Base-by-base conservation (phyloP, 305 asterid species). In the Striga hermonthica region DNA sequence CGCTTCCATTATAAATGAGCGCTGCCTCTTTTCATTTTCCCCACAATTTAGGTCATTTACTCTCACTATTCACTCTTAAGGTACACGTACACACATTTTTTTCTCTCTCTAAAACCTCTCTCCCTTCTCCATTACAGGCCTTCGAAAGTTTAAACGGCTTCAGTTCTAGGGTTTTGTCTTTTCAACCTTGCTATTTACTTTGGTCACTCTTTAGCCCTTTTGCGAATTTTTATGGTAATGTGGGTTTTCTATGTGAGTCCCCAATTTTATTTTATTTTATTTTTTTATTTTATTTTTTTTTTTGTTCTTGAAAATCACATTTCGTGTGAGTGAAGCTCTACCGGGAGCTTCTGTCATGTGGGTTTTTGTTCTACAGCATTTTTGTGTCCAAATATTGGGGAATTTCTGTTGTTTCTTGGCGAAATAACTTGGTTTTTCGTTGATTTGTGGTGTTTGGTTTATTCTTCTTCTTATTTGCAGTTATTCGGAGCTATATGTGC, bases 121-220 rank as follows among this genome's bases (percentile, higher is more conserved):
- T 60, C 64, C 47, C 15, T 13, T 60, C 47, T 62, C 5, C 67
- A 9, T 47, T n/a, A 39, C 54, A 63, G 62, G 31, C 31, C 31
- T 1, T 22, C n/a, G 31, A 22, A 22, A 73, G 71, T 50, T 50
- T 57, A 14, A 52, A 50, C 37, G 61, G 72, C 47, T 55, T 22
- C 49, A 39, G 31, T 35, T 65, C 31, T 72, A 69, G 81, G 77
- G 72, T 76, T 76, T 71, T 31, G 41, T 58, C 14, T 59, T 62
- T 64, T 48, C 4, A 16, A 43, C 37, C 36, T 43, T 50, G 31
- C 28, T 64, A 8, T 13, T 7, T 38, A 5, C 35, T 16, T 13
- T 28, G 31, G 31, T 22, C 31, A 22, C 12, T 10, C 14, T 31
- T n/a, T n/a, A 1, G 35, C 56, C 50, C 52, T 44, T 47, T 14